A percentile compares a stretch with the other conserved stretches of the same genome.
phyloP scores from a whole-genome alignment of 2,329 filamentous ascomycete species.

The Helicocarpus griseus region DNA sequence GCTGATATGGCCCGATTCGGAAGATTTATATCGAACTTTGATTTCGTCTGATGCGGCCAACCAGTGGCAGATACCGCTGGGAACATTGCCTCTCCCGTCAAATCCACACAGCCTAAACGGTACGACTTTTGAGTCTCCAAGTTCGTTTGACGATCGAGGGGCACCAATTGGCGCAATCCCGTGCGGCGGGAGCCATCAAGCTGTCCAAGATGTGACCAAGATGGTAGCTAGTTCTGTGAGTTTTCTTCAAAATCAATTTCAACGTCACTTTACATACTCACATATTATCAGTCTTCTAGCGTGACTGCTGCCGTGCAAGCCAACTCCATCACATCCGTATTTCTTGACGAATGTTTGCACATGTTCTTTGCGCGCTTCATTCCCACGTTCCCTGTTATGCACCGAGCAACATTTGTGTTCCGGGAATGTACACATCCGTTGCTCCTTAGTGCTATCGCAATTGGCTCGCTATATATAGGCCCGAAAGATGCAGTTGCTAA shows the following conservation, averaged over 20 bases:
- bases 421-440: constrained; percentile 36
- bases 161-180: constrained; percentile 31
- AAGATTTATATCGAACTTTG: constrained; percentile 35
- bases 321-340: constrained; percentile 36
- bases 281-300: constrained; percentile 27
- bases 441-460: constrained; percentile 37
- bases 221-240: constrained; percentile 36
- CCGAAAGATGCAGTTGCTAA: constrained; percentile 35
- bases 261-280: not conserved
- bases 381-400: constrained; percentile 37
- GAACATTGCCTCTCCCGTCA: constrained; percentile 30
- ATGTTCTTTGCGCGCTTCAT: constrained; percentile 41
- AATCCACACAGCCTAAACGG: constrained; percentile 21
- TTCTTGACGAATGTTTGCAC: constrained; percentile 38
- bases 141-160: constrained; percentile 28
- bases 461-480: constrained; percentile 37
- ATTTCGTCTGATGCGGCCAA: constrained; percentile 32
- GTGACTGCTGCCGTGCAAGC: constrained; percentile 37
- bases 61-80: constrained; percentile 36
- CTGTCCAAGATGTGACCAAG: constrained; percentile 37
- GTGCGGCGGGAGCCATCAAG: constrained; percentile 33
- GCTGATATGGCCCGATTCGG: constrained; percentile 38
- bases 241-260: not conserved
- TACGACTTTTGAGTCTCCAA: constrained; percentile 26
- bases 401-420: constrained; percentile 37